Evolutionary conservation across 179 eudicot species (phyloP), one percentile per base, ranked within the genome.

Genomic region (Amaranthus tricolor): DNA sequence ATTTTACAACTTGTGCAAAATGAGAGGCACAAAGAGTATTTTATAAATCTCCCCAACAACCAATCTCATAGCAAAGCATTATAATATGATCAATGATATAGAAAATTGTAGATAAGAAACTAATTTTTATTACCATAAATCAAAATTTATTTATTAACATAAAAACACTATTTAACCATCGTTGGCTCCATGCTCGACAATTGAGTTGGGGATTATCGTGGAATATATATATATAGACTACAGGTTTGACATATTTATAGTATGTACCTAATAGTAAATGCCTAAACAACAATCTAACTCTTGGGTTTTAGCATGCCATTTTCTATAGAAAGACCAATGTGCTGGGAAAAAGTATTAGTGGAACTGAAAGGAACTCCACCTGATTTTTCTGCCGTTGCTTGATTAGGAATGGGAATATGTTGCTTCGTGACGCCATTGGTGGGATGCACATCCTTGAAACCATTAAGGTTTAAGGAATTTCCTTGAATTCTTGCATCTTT

Each of bases 271-370:
- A 9, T 66, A 52, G 3, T 31, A 31, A 31, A 4, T 31, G 40
- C 3, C 71, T 82, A 67, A 62, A 75, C 24, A 48, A 77, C 72
- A 62, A 78, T 79, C 72, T 82, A 72, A 6, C 53, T 58, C 76
- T 79, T 74, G 6, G 77, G 66, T 66, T 74, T 67, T 20, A 82
- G 24, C 74, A 69, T 6, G 60, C 77, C 81, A 67, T 74, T 84
- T 71, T 62, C 71, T 13, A 43, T 17, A 0, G 68, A 59, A 31
- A 48, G 53, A n/a, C 64, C 77, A 7, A 43, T 60, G 53, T 24
- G 74, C 15, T 65, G 78, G 60, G 74, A 43, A 24, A 66, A 53
- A 43, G 75, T 49, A 10, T 79, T 74, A 12, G 59, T 48, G 24
- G 69, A 40, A 48, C 78, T 62, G 9, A 74, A 40, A 54, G 76